Conservation (phyloP, 208 protist genomes). For the Crithidia acanthocephali region DNA sequence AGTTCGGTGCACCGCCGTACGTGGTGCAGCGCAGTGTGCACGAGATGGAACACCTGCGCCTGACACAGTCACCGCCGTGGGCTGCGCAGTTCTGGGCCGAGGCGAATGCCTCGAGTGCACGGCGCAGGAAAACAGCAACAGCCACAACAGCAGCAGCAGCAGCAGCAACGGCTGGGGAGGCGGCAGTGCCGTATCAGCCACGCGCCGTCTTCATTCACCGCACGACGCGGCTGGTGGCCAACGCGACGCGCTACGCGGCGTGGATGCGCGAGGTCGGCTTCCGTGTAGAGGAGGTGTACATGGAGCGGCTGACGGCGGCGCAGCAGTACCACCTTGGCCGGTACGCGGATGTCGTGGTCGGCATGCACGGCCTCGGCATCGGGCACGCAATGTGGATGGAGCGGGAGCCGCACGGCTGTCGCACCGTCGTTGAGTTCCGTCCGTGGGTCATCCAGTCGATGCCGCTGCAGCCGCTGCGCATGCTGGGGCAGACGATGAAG, state of each 20-base stretch:
- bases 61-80: constrained; percentile 10
- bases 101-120: neutral
- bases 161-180: neutral
- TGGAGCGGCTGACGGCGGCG: constrained; percentile 38
- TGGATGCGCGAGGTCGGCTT: constrained; percentile 46
- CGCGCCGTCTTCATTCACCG: constrained; percentile 54
- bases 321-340: constrained; percentile 54
- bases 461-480: constrained; percentile 28
- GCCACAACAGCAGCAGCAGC: neutral
- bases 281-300: constrained; percentile 45
- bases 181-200: constrained; percentile 26
- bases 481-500: constrained; percentile 24
- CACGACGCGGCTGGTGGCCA: constrained; percentile 35
- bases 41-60: constrained; percentile 26
- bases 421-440: constrained; percentile 55
- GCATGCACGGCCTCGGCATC: constrained; percentile 60
- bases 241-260: constrained; percentile 28
- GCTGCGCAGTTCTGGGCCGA: constrained; percentile 18
- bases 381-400: constrained; percentile 64
- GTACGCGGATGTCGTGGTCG: constrained; percentile 62
- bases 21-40: constrained; percentile 14
- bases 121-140: neutral
- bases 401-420: constrained; percentile 33
- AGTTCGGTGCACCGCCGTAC: constrained; percentile 27
- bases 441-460: constrained; percentile 41